Base-by-base conservation (phyloP, 1,284 basidiomycete species). In the Ceratorhiza oryzae-sativae region DNA sequence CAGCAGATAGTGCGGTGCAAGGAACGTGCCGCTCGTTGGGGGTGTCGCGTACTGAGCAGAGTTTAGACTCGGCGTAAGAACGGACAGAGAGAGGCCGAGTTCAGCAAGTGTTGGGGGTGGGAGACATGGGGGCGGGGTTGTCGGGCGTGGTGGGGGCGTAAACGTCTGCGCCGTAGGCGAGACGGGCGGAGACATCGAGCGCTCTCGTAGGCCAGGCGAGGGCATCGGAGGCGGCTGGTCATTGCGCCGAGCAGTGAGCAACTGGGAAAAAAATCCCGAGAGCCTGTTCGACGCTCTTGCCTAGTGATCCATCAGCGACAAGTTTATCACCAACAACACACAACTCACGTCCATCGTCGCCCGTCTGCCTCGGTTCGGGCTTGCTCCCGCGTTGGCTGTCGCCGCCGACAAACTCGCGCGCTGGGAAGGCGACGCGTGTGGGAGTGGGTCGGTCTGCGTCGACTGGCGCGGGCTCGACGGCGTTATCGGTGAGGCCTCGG, bases 1-100 rank as follows among this genome's bases (percentile, higher is more conserved):
- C 13, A 93, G 84, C n/a, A 93, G 83, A 79, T 89, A 92, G 76
- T 92, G 89, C 3, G 91, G 92, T 0, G 87, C 84, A 25, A 93
- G 80, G 78, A 93, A 93, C 13, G 91, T 87, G 20, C 91, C 91
- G 72, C 86, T 91, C 0, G 85, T 83, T 10, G 92, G 92, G 1
- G 91, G 89, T 2, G 87, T 86, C 75, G 83, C 90, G 78, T 91
- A 92, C 78, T 92, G 91, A 18, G 90, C 87, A 1, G 90, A 88
- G 0, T 87, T 86, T 25, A 93, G 83, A 77, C 87, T 84, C 6
- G 84, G 79, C 0, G 92, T 92, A 49, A 93, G 76, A 9, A 87
- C 84, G 13, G 86, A 86, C 3, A 93, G 81, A 12, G 85, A 86
- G 5, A 93, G 84, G 6, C 92, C 92, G 30, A 93, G 85, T 75